Base-by-base conservation (phyloP, 139 green algal species). In the Chlorella sp. region DNA sequence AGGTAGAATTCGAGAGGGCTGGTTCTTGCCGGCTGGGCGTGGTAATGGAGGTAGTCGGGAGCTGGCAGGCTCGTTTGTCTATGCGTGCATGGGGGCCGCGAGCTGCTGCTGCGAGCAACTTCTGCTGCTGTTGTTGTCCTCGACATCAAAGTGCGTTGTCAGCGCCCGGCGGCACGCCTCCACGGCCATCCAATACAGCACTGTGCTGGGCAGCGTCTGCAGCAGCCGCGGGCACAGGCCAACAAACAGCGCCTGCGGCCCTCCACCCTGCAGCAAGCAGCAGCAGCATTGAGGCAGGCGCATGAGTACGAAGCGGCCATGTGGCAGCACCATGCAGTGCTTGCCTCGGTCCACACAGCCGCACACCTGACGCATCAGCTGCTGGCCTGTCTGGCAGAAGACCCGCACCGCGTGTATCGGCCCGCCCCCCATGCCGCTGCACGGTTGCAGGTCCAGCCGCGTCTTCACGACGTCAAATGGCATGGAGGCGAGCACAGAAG, bases 401-500 rank as follows among this genome's bases (percentile, higher is more conserved):
- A 81, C 50, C 21, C 7, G 5, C 33, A 67, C 43, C 55, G 36
- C 56, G 21, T 31, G 38, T 33, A 75, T 35, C 55, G 85, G 35
- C 3, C 76, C 81, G 15, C 65, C 48, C 23, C 46, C 27, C 29
- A 63, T 73, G 50, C 25, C 29, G 19, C 36, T 4, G 29, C 8
- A n/a, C 33, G 27, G 66, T 12, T 31, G 11, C 33, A 86, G 38
- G 59, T 91, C 87, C 76, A 93, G 89, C 69, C 86, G 86, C 0
- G 86, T 92, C 77, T 58, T 92, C 41, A 93, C 80, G 12, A 83
- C 77, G 79, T 95, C 90, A 62, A 86, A 90, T 11, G 90, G 90
- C 87, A 93, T 95, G 63, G 73, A 87, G 9, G 86, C 67, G 5
- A 94, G 62, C 19, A 91, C 90, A 31, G 87, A 84, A 15, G 87